Evolutionary conservation across 1,284 basidiomycete genomes (phyloP).

Genomic region (Bondarzewia mesenterica): DNA sequence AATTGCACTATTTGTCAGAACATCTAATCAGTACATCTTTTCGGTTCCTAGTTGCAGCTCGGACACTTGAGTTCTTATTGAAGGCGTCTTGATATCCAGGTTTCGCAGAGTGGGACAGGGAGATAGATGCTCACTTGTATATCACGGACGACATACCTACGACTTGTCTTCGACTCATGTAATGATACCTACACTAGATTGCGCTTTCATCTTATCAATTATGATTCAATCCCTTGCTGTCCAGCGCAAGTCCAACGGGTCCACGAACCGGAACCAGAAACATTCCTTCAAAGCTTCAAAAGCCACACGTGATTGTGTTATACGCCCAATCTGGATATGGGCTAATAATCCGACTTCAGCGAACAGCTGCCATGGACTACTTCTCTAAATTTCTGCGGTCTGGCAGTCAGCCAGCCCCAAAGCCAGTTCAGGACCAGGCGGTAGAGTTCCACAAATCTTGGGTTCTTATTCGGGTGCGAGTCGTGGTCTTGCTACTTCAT

Average conservation of each 20-base stretch:
- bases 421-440: slow-evolving; percentile 52
- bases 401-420: slow-evolving; percentile 39
- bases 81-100: slow-evolving; percentile 1
- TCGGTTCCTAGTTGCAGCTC: background rate
- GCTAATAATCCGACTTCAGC: background rate
- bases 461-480: slow-evolving; percentile 56
- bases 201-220: background rate
- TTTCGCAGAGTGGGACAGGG: background rate
- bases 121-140: slow-evolving; percentile 2
- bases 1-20: slow-evolving; percentile 69
- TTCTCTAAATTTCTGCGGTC: slow-evolving; percentile 73
- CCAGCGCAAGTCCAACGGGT: no score
- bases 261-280: background rate
- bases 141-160: slow-evolving; percentile 1
- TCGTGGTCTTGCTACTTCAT: slow-evolving; percentile 2
- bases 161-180: slow-evolving; percentile 4
- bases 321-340: background rate
- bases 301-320: background rate
- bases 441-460: slow-evolving; percentile 70
- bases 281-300: background rate
- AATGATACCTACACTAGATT: slow-evolving; percentile 5
- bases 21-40: slow-evolving; percentile 44
- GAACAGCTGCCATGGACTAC: slow-evolving; percentile 58
- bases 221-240: background rate
- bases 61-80: background rate